Base-by-base conservation (phyloP, 495 filamentous ascomycete genomes). In the Pseudomonodictys pantanalensis region DNA sequence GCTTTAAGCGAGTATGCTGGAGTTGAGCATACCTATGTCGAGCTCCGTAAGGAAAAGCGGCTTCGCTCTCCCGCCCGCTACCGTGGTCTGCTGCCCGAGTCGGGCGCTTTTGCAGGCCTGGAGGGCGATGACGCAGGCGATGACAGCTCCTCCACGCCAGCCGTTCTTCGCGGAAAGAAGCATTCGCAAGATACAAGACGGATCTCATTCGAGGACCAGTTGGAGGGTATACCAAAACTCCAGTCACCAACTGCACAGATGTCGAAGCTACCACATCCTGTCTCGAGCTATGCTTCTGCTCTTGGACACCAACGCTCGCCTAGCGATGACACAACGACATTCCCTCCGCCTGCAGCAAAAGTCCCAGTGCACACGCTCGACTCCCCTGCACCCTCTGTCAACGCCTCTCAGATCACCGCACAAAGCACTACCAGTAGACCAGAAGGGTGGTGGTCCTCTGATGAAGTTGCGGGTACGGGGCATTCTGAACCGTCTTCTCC, bases 1-100 rank as follows among this genome's bases (percentile, higher is more conserved):
- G 91, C 92, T 0, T 76, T 98, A 3, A 84, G 91, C 15, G 44
- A 49, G 23, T 67, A 70, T 56, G 68, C 65, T 2, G 50, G 50
- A 20, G 26, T 18, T 0, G 32, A 50, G 12, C 32, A 48, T 17
- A 11, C 3, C 15, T 20, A n/a, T 10, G 11, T 48, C 29, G 48
- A 60, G 24, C 25, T 2, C 10, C 42, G 49, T 25, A 62, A 62
- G 32, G 48, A 59, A 22, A 62, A 55, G 43, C 50, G 46, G 7
- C 46, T 52, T 28, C 56, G 56, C 18, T 55, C 32, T 1, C 58
- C 58, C 17, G 58, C 43, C 10, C 62, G 56, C 12, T 65, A 56
- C 41, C 22, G 30, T 2, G 51, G 56, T n/a, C 62, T 59, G 1
- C 45, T 60, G 11, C 50, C 39, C 10, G 54, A 64, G 20, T 56